Conservation (phyloP, 306 rosid genomes). For the Trichosanthes cucumerina region DNA sequence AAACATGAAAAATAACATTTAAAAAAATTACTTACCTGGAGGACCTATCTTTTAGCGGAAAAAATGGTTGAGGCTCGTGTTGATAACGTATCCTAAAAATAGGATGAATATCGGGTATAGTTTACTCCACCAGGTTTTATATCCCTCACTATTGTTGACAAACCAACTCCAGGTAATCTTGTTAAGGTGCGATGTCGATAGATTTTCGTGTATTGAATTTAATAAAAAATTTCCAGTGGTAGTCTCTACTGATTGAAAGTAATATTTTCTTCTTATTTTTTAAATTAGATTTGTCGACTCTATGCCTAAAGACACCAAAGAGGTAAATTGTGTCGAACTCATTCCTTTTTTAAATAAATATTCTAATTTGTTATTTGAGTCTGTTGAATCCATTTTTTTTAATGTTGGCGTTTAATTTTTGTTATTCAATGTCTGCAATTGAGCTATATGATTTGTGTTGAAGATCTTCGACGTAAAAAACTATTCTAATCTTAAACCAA, state of each 20-base stretch:
- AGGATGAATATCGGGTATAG: too few species aligned
- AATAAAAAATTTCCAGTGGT: not conserved
- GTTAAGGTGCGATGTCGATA: not conserved
- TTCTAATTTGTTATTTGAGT: not conserved
- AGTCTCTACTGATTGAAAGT: not conserved
- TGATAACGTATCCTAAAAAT: too few species aligned
- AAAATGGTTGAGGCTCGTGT: too few species aligned
- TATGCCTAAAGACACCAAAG: constrained; percentile 73
- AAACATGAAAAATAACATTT: too few species aligned
- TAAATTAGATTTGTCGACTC: constrained; percentile 59
- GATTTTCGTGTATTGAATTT: not conserved
- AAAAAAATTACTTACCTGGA: too few species aligned
- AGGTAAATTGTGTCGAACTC: constrained; percentile 36
- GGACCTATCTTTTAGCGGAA: too few species aligned
- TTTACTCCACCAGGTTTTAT: constrained; percentile 82
- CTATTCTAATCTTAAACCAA: not conserved
- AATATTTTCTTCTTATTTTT: constrained; percentile 9
- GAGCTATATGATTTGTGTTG: too few species aligned
- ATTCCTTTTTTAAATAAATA: not conserved
- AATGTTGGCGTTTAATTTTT: not conserved
- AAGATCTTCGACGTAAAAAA: too few species aligned
- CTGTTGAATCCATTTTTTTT: constrained; percentile 5
- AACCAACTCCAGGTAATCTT: constrained; percentile 41
- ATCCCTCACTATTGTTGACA: constrained; percentile 51
- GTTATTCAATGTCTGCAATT: not conserved